Conservation (phyloP, 306 rosid genomes). For the Sesbania bispinosa region DNA sequence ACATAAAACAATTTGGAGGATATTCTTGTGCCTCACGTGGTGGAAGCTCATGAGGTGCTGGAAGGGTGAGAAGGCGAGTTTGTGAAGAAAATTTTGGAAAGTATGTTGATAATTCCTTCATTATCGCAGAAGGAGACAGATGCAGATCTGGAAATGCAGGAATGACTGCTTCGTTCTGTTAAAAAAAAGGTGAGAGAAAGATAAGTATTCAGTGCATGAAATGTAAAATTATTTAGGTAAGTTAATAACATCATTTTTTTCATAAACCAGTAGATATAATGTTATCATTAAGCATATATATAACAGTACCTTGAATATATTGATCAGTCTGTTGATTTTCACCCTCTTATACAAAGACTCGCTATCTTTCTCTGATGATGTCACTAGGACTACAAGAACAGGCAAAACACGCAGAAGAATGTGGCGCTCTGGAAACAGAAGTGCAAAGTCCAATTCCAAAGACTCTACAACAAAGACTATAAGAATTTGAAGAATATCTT, state of each 20-base stretch:
- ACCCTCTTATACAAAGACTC: slow-evolving; percentile 98
- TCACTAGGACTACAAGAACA: slow-evolving; percentile 87
- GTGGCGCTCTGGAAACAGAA: slow-evolving; percentile 91
- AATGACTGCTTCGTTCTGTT: slow-evolving; percentile 90
- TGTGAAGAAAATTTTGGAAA: slow-evolving; percentile 87
- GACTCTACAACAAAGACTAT: slow-evolving; percentile 95
- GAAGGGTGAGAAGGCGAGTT: slow-evolving; percentile 90
- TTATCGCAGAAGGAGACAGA: slow-evolving; percentile 93
- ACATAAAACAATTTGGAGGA: slow-evolving; percentile 47
- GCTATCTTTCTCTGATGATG: slow-evolving; percentile 96
- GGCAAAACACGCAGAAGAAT: slow-evolving; percentile 89
- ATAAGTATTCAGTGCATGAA: slow-evolving; percentile 23
- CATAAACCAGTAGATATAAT: slow-evolving; percentile 8
- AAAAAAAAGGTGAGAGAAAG: slow-evolving; percentile 14
- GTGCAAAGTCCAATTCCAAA: slow-evolving; percentile 90
- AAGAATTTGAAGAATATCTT: slow-evolving; percentile 96
- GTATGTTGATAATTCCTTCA: slow-evolving; percentile 88
- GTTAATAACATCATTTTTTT: slow-evolving; percentile 5
- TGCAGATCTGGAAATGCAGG: slow-evolving; percentile 99
- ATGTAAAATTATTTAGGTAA: not conserved
- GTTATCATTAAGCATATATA: slow-evolving; percentile 21
- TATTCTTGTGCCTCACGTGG: slow-evolving; percentile 99
- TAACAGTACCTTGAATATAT: slow-evolving; percentile 79
- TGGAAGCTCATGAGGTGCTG: slow-evolving; percentile 96
- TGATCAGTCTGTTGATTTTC: slow-evolving; percentile 88